Percentiles rank a stretch among this genome's conserved stretches.
These are phyloP conservation scores for Voacanga thouarsii DNA, from an alignment of 257 asterid genomes.

Conservation along the genomic window DNA sequence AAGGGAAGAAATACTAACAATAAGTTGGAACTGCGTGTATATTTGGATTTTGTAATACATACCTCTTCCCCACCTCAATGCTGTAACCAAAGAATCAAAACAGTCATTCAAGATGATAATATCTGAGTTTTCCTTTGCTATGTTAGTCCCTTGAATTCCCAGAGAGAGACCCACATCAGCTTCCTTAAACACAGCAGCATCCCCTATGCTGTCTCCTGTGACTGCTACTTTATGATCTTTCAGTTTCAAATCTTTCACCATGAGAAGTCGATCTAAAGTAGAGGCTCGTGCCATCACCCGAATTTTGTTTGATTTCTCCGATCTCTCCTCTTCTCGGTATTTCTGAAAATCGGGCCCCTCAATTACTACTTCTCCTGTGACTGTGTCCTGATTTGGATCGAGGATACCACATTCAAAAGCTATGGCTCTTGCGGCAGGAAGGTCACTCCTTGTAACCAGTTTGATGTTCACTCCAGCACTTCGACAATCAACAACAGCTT, in stretches of 20 bases:
- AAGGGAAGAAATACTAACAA: conserved; percentile 57
- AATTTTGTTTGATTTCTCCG: conserved; percentile 33
- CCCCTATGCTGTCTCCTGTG: conserved; percentile 57
- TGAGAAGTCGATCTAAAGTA: conserved; percentile 43
- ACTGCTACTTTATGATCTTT: conserved; percentile 79
- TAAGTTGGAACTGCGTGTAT: conserved; percentile 77
- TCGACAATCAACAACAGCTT: conserved; percentile 49
- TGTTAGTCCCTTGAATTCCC: conserved; percentile 64
- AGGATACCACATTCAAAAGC: conserved; percentile 71
- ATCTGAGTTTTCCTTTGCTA: conserved; percentile 68
- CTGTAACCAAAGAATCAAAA: conserved; percentile 49
- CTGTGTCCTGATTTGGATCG: conserved; percentile 14
- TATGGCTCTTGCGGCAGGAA: conserved; percentile 55
- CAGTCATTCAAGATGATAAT: conserved; percentile 63
- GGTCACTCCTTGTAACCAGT: conserved; percentile 61
- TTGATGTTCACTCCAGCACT: conserved; percentile 55
- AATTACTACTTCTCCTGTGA: conserved; percentile 36
- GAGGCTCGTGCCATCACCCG: conserved; percentile 68
- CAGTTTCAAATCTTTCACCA: conserved; percentile 51
- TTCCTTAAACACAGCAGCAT: conserved; percentile 56
- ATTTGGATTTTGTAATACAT: conserved; percentile 65
- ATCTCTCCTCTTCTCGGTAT: conserved; percentile 37
- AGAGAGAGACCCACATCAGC: conserved; percentile 63
- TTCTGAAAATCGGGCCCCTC: conserved; percentile 50
- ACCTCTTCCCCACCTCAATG: conserved; percentile 67